Evolutionary conservation across 1,284 basidiomycete genomes (phyloP).

Genomic region (Peniophora sp.): DNA sequence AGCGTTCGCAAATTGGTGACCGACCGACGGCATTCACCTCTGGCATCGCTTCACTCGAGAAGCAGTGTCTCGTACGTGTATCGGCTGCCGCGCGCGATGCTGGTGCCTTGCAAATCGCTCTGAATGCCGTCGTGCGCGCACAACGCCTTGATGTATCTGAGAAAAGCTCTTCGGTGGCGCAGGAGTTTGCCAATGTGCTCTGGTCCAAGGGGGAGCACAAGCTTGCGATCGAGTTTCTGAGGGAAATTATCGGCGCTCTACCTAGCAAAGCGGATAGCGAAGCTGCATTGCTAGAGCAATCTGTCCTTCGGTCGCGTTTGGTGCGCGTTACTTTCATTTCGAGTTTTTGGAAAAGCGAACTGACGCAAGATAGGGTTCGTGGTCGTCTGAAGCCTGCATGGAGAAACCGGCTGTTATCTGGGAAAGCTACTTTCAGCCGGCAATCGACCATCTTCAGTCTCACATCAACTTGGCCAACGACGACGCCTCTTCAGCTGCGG

Average conservation of each 20-base stretch:
- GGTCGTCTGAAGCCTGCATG: slow-evolving; percentile 82
- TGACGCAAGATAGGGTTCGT: slow-evolving; percentile 58
- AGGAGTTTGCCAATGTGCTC: slow-evolving; percentile 85
- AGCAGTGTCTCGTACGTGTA: slow-evolving; percentile 61
- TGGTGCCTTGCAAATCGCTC: slow-evolving; percentile 70
- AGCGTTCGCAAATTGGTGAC: slow-evolving; percentile 66
- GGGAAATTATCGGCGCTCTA: slow-evolving; percentile 31
- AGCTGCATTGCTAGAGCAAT: slow-evolving; percentile 22
- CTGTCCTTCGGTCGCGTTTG: slow-evolving; percentile 50
- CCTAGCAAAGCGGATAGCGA: slow-evolving; percentile 7
- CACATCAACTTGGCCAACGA: slow-evolving; percentile 9
- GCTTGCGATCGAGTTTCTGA: slow-evolving; percentile 73
- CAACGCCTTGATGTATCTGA: slow-evolving; percentile 45
- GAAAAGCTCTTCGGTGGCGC: slow-evolving; percentile 48
- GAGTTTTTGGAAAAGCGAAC: neutral
- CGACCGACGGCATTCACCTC: slow-evolving; percentile 48
- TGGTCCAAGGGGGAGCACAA: slow-evolving; percentile 86
- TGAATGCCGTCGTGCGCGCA: slow-evolving; percentile 80
- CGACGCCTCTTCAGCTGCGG: slow-evolving; percentile 9
- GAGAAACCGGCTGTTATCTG: slow-evolving; percentile 78
- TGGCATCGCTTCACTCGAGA: slow-evolving; percentile 57
- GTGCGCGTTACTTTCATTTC: slow-evolving; percentile 36
- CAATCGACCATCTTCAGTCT: slow-evolving; percentile 35
- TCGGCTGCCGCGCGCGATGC: slow-evolving; percentile 70
- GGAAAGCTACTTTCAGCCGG: slow-evolving; percentile 61